A percentile compares a stretch with the other conserved stretches of the same genome.
Conservation (phyloP, 352 stramenopile genomes). For the Phytophthora hybrid region DNA sequence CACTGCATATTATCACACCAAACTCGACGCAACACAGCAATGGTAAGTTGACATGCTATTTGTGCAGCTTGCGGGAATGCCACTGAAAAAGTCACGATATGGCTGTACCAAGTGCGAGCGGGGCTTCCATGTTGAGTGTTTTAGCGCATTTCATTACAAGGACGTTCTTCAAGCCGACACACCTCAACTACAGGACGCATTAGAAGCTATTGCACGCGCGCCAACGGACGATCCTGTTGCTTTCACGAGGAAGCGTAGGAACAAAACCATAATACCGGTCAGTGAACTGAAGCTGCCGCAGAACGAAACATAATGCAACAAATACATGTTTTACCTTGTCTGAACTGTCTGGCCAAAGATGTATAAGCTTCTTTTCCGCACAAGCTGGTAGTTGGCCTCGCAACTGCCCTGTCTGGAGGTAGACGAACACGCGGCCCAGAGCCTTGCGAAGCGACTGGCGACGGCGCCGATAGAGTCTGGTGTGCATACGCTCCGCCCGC, state of each 20-base stretch:
- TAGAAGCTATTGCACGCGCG: slow-evolving; percentile 16
- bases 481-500: too few species aligned
- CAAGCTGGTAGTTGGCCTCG: too few species aligned
- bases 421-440: too few species aligned
- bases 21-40: slow-evolving; percentile 17
- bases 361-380: background rate
- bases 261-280: background rate
- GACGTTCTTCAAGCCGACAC: background rate
- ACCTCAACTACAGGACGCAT: slow-evolving; percentile 15
- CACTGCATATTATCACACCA: background rate
- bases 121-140: slow-evolving; percentile 19
- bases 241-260: slow-evolving; percentile 19
- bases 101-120: background rate
- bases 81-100: background rate
- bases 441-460: too few species aligned
- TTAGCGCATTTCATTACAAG: slow-evolving; percentile 16
- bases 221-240: slow-evolving; percentile 14
- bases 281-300: background rate
- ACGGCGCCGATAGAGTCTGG: too few species aligned
- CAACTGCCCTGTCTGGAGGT: too few species aligned
- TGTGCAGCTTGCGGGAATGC: background rate
- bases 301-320: background rate
- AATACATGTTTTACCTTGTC: background rate
- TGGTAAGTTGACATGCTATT: slow-evolving; percentile 13
- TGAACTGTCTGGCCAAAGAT: background rate